Evolutionary conservation across 164 flowering plant species (phyloP).

Genomic region (Dillenia suffruticosa): DNA sequence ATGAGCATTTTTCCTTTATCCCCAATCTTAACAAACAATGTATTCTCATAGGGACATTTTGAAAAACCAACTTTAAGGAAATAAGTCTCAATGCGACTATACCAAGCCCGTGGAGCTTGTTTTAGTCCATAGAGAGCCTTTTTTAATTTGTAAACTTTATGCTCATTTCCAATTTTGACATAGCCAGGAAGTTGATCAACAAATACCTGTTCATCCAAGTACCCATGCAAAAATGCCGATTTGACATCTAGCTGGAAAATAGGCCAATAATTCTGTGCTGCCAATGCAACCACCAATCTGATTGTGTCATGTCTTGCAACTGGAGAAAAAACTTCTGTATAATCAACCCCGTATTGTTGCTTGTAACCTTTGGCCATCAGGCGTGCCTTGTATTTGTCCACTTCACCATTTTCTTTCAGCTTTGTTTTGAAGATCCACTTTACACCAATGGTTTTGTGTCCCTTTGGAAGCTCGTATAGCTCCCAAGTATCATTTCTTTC

Average conservation of each 20-base stretch:
- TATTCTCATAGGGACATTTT: background rate
- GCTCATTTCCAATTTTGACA: conserved; percentile 3
- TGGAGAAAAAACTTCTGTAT: too few relatives aligned
- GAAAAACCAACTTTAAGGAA: conserved; percentile 1
- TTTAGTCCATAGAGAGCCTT: background rate
- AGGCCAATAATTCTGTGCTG: too few relatives aligned
- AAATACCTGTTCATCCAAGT: conserved; percentile 9
- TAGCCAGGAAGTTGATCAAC: conserved; percentile 6
- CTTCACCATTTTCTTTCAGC: background rate
- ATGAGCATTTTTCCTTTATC: conserved; percentile 1
- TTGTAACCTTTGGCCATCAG: conserved; percentile 10
- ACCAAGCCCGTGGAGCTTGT: background rate
- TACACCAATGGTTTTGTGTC: conserved; percentile 8
- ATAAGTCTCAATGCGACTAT: conserved; percentile 7
- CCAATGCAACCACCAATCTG: too few relatives aligned
- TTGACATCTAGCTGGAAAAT: conserved; percentile 12
- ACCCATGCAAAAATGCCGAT: conserved; percentile 9
- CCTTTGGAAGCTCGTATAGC: conserved; percentile 2
- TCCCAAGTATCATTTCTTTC: conserved; percentile 8
- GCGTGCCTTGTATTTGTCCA: conserved; percentile 2
- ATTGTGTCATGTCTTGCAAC: too few relatives aligned
- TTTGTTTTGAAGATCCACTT: conserved; percentile 15
- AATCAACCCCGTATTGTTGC: conserved; percentile 5
- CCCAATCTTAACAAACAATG: conserved; percentile 4
- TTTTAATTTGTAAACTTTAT: conserved; percentile 7